Percentiles rank a stretch among this genome's conserved stretches.
phyloP scores from a whole-genome alignment of 2,329 filamentous ascomycete species.

The Fusarium metavorans region DNA sequence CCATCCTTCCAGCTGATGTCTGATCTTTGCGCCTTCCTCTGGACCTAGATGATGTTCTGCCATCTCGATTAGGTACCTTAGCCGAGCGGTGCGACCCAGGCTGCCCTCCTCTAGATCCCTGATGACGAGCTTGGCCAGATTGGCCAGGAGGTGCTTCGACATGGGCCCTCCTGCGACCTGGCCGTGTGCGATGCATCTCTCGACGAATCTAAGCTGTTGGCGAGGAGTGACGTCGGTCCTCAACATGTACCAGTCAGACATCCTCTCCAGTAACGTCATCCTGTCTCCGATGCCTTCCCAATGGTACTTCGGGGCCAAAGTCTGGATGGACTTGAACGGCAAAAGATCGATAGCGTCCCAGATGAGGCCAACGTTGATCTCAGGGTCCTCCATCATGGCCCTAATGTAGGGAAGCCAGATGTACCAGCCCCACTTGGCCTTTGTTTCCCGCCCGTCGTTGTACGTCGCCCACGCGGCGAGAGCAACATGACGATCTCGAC shows the following conservation, averaged over 20 bases:
- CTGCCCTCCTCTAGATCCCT: slow-evolving; percentile 51
- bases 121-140: slow-evolving; percentile 44
- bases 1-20: slow-evolving; percentile 36
- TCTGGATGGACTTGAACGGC: slow-evolving; percentile 1
- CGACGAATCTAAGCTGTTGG: slow-evolving; percentile 47
- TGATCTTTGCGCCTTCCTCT: slow-evolving; percentile 29
- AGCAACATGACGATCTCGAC: slow-evolving; percentile 5
- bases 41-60: slow-evolving; percentile 43
- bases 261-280: slow-evolving; percentile 46
- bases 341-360: slow-evolving; percentile 47
- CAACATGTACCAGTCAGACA: slow-evolving; percentile 48
- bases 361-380: slow-evolving; percentile 36
- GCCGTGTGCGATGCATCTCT: slow-evolving; percentile 44
- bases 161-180: slow-evolving; percentile 36
- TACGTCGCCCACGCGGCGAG: slow-evolving; percentile 25
- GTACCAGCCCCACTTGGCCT: slow-evolving; percentile 48
- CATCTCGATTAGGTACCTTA: slow-evolving; percentile 48
- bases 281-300: slow-evolving; percentile 11
- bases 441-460: not conserved
- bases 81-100: slow-evolving; percentile 47
- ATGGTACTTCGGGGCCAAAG: not conserved
- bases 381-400: slow-evolving; percentile 49
- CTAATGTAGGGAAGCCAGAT: slow-evolving; percentile 50
- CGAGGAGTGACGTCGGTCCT: slow-evolving; percentile 46
- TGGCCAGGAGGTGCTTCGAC: slow-evolving; percentile 44